phyloP scores from a whole-genome alignment of 139 green algal genomes.

The Coelastrella sp. region DNA sequence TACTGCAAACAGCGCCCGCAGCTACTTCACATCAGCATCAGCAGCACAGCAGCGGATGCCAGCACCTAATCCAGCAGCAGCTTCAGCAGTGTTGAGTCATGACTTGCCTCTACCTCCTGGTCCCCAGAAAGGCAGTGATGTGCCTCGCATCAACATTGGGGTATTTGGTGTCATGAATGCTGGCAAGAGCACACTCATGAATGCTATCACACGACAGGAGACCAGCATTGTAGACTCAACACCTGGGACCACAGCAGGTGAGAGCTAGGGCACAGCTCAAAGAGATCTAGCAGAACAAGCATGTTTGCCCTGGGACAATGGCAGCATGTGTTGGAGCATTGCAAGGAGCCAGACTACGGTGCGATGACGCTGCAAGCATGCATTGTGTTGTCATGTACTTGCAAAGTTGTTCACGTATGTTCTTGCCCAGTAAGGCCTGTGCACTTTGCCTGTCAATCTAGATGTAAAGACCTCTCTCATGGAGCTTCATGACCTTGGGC shows the following conservation, averaged over 20 bases:
- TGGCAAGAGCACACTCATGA: conserved; percentile 78
- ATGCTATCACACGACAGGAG: conserved; percentile 76
- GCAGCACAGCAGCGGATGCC: conserved; percentile 4
- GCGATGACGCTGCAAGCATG: too few species aligned
- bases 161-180: conserved; percentile 82
- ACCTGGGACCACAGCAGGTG: conserved; percentile 68
- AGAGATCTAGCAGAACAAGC: too few species aligned
- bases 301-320: too few species aligned
- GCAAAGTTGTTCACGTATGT: too few species aligned
- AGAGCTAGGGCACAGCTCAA: too few species aligned
- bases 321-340: too few species aligned
- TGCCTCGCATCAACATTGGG: conserved; percentile 74
- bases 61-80: conserved; percentile 45
- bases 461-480: conserved; percentile 69
- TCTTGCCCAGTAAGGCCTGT: background rate
- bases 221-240: conserved; percentile 75
- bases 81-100: too few species aligned
- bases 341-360: too few species aligned
- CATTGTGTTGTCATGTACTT: too few species aligned
- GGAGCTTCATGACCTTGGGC: conserved; percentile 75
- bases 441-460: background rate
- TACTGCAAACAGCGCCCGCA: too few species aligned
- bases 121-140: conserved; percentile 56
- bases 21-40: background rate
- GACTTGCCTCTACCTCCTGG: conserved; percentile 19